Conservation (phyloP, 108 stramenopile genomes). For the Mediolabrus comicus region DNA sequence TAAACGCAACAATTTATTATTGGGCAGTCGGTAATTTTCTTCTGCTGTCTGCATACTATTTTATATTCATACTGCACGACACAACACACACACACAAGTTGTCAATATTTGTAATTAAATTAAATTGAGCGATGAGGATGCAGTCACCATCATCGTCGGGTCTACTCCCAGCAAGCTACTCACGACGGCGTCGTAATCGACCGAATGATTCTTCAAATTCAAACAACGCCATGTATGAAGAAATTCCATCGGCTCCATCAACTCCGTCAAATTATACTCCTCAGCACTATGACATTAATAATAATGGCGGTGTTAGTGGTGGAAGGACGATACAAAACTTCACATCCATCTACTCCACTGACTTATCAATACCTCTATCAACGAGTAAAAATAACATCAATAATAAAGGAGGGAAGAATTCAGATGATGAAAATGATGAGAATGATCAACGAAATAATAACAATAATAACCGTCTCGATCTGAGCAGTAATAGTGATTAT, state of each 20-base stretch:
- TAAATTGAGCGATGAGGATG: conserved; percentile 7
- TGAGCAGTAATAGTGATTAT: not conserved
- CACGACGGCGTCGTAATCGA: conserved; percentile 31
- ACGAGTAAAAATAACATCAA: too few relatives aligned
- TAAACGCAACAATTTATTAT: too few relatives aligned
- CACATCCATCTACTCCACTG: not conserved
- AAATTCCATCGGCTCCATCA: not conserved
- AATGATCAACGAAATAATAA: conserved; percentile 18
- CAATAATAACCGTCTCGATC: not conserved
- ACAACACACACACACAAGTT: too few relatives aligned
- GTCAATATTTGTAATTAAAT: too few relatives aligned
- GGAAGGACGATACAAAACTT: not conserved
- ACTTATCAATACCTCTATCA: not conserved
- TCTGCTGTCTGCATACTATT: too few relatives aligned
- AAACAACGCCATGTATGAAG: not conserved
- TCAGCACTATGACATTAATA: conserved; percentile 6
- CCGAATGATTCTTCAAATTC: conserved; percentile 9
- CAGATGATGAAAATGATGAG: conserved; percentile 35
- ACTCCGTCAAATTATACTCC: conserved; percentile 7
- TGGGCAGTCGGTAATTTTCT: too few relatives aligned
- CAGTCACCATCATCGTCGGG: conserved; percentile 31
- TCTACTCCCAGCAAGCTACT: conserved; percentile 35
- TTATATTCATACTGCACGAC: too few relatives aligned
- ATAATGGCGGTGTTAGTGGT: not conserved
- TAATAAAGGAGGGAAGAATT: not conserved